Evolutionary conservation across 1,284 basidiomycete genomes (phyloP), one percentile per base, ranked within the genome.

Genomic region (Cryptococcus floricola): DNA sequence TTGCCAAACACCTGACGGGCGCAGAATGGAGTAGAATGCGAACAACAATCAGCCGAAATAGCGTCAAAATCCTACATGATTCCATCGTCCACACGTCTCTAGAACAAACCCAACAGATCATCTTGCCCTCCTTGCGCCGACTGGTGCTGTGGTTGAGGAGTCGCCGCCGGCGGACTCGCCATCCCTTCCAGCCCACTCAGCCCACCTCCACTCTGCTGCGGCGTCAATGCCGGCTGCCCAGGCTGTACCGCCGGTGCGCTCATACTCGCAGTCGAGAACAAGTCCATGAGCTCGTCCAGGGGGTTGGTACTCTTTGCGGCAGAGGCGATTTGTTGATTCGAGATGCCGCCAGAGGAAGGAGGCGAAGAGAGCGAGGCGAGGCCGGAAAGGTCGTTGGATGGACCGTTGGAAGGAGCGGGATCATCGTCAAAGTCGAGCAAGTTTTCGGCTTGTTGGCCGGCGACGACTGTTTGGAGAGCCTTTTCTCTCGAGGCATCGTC

Each of bases 361-460:
- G 45, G 43, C 13, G 43, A 23, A 46, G 45, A 27, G 45, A 46
- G 18, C 25, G 47, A 46, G 13, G 52, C 44, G 7, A 54, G 50
- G 8, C 18, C 43, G 48, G 28, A 47, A 8, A 25, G 34, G 27
- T 43, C 23, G 46, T 84, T 83, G 27, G 60, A 49, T 19, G 81
- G 82, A 34, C 31, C 31, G 28, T 34, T 44, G 37, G 45, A 48
- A 18, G 86, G 83, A 51, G 78, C 71, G 2, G 82, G 79, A 1
- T 85, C 82, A 25, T 55, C 55, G 74, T 90, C 89, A 75, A 95
- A 91, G 79, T 95, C 91, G 63, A 95, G 86, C n/a, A 95, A 79
- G 73, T 96, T 96, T 77, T 97, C 93, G 10, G 91, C 85, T 76
- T 92, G 88, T 75, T 93, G 89, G 16, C 93, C 93, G 4, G 86